Percentiles rank a stretch among this genome's conserved stretches.
Evolutionary conservation across 495 filamentous ascomycete species (phyloP).

Genomic region (Tuber umbilicatum): DNA sequence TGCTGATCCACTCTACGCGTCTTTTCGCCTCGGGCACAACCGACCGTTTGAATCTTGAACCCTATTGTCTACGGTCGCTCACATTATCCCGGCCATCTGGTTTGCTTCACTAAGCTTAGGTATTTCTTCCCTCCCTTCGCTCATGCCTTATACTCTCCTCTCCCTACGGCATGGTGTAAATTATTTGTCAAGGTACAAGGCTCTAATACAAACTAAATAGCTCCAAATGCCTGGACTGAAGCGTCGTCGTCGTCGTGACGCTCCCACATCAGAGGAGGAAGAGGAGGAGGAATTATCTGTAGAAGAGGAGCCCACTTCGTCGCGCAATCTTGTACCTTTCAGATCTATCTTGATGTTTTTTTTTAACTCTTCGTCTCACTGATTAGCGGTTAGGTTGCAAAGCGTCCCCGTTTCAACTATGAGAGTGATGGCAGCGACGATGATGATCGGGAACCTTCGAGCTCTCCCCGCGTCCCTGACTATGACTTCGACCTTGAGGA

Average conservation of each 20-base stretch:
- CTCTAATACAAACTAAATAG: background rate
- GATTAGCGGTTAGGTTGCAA: background rate
- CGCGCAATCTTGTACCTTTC: background rate
- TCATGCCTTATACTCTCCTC: background rate
- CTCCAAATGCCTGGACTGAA: background rate
- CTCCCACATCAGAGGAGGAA: background rate
- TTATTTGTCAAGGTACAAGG: background rate
- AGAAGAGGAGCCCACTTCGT: background rate
- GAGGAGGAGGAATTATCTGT: background rate
- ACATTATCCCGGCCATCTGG: background rate
- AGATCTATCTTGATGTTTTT: background rate
- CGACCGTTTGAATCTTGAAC: background rate
- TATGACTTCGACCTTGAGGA: slow-evolving; percentile 33
- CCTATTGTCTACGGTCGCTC: background rate
- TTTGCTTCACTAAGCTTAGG: background rate
- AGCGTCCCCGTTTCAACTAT: slow-evolving; percentile 1
- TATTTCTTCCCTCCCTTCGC: background rate
- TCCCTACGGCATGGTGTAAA: background rate
- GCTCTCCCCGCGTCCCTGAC: background rate
- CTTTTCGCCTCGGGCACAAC: background rate
- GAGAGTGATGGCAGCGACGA: background rate
- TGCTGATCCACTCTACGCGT: slow-evolving; percentile 1
- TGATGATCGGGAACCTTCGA: background rate
- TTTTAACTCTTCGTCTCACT: background rate
- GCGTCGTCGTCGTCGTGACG: background rate